Evolutionary conservation across 768 basidiomycete genomes (phyloP).

Genomic region (Boletus subparvulus): DNA sequence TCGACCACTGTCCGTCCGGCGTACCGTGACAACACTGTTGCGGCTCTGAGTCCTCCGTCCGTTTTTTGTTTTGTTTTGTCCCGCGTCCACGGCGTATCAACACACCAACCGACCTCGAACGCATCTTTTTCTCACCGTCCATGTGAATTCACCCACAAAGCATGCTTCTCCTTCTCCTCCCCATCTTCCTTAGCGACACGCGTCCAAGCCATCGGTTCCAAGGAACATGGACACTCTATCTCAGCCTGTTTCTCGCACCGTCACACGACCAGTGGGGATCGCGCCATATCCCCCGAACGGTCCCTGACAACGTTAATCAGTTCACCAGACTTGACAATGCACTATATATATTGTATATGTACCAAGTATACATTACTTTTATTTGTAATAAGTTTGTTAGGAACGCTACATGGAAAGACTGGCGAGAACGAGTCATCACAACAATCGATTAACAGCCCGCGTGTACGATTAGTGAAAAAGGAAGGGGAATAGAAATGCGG

Average conservation of each 20-base stretch:
- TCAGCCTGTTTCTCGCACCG: not conserved
- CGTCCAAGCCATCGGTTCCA: not conserved
- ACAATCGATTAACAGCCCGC: not conserved
- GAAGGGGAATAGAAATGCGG: not conserved
- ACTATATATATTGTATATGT: not conserved
- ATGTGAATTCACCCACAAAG: not conserved
- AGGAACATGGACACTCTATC: not conserved
- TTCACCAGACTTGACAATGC: not conserved
- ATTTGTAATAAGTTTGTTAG: not conserved
- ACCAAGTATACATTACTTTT: slow-evolving; percentile 4
- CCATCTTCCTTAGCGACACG: not conserved
- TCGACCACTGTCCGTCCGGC: not conserved
- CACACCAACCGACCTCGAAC: not conserved
- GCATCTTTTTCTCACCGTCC: not conserved
- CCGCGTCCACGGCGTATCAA: not conserved
- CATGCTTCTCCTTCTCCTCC: not conserved
- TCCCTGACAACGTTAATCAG: not conserved
- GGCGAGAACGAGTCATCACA: not conserved
- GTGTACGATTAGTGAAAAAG: not conserved
- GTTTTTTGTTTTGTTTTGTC: no score
- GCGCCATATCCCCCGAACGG: not conserved
- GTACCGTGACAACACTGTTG: not conserved
- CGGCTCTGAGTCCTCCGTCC: not conserved
- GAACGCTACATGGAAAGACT: not conserved
- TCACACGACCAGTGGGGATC: not conserved